These are phyloP conservation scores for Tieghemiomyces parasiticus DNA, from an alignment of 192 early-diverging fungal genomes.

Conservation along the genomic window DNA sequence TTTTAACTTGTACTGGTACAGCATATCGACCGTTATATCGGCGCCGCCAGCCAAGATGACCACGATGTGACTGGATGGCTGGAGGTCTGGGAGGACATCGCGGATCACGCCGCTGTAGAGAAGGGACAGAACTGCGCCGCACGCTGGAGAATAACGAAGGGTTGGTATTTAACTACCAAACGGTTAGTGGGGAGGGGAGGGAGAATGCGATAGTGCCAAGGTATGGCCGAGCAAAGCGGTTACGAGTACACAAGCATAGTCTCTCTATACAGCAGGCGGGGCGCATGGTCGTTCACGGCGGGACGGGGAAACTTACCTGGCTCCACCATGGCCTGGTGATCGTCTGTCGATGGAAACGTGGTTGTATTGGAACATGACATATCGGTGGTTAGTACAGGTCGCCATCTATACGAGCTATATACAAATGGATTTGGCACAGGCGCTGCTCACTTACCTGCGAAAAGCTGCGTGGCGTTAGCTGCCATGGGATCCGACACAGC, in stretches of 20 bases:
- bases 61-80: conserved; percentile 37
- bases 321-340: conserved; percentile 12
- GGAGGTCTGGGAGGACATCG: conserved; percentile 43
- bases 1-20: conserved; percentile 38
- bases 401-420: too few species aligned
- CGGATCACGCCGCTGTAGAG: conserved; percentile 41
- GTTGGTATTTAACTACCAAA: too few species aligned
- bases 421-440: too few species aligned
- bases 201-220: too few species aligned
- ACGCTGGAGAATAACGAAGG: too few species aligned
- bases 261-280: too few species aligned
- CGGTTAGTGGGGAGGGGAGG: too few species aligned
- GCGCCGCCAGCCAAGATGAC: conserved; percentile 54
- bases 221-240: too few species aligned
- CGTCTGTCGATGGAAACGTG: conserved; percentile 11
- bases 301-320: conserved; percentile 31
- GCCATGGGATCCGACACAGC: conserved; percentile 41
- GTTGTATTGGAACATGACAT: too few species aligned
- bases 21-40: conserved; percentile 39
- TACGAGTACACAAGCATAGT: too few species aligned
- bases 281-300: too few species aligned
- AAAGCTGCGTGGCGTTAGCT: conserved; percentile 30
- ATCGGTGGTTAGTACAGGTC: too few species aligned
- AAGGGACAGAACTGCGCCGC: conserved; percentile 42
- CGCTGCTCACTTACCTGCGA: conserved; percentile 39